phyloP scores from a whole-genome alignment of 768 basidiomycete genomes.

The Mycena galericulata region DNA sequence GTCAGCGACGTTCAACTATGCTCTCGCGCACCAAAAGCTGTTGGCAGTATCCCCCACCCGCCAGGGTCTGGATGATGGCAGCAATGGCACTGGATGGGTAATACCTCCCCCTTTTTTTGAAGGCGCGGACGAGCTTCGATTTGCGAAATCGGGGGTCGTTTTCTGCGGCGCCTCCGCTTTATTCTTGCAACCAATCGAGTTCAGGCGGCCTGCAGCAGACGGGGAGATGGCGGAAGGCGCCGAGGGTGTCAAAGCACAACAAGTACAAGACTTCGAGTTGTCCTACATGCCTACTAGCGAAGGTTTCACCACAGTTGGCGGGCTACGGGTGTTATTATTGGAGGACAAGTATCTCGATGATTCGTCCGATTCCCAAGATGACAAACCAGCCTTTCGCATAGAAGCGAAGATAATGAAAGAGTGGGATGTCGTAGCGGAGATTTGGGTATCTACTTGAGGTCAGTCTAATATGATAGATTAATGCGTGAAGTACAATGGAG shows the following conservation, averaged over 20 bases:
- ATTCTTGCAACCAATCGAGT: constrained; percentile 57
- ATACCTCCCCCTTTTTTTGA: constrained; percentile 64
- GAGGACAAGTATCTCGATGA: constrained; percentile 63
- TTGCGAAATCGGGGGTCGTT: constrained; percentile 47
- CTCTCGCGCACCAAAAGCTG: constrained; percentile 63
- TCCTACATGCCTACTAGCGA: constrained; percentile 67
- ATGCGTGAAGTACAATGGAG: constrained; percentile 28
- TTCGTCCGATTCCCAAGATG: constrained; percentile 29
- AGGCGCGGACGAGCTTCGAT: constrained; percentile 49
- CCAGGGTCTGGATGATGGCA: constrained; percentile 35
- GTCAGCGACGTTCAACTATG: constrained; percentile 62
- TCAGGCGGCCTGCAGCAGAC: constrained; percentile 38
- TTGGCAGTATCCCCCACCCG: constrained; percentile 56
- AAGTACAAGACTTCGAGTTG: constrained; percentile 70
- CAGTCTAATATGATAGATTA: constrained; percentile 14
- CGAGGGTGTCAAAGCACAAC: constrained; percentile 46
- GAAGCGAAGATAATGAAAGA: constrained; percentile 66
- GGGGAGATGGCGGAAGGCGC: constrained; percentile 30
- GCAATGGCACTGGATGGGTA: constrained; percentile 29
- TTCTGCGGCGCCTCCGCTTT: constrained; percentile 66
- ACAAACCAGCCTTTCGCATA: constrained; percentile 35
- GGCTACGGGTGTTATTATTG: constrained; percentile 75
- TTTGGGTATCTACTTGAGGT: constrained; percentile 62
- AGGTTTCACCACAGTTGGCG: constrained; percentile 76
- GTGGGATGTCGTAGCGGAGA: constrained; percentile 77